Base-by-base conservation (phyloP, 345 rosid genomes). In the Linum usitatissimum region DNA sequence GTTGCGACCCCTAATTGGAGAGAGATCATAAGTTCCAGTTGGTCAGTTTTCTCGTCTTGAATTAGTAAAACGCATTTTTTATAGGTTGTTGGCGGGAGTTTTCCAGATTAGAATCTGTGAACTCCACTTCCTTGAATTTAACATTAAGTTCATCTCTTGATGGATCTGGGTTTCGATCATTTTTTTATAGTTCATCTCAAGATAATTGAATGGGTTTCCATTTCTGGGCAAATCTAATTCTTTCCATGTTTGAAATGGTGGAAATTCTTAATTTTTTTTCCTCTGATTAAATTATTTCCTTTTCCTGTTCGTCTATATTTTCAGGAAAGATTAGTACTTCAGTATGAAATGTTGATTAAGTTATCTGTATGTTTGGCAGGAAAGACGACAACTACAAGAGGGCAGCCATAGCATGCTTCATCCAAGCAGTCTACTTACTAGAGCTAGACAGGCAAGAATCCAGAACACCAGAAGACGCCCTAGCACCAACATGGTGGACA, bases 401-500 rank as follows among this genome's bases (percentile, higher is more conserved):
- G 71, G 78, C 96, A 0, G 96, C 90, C 18, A 77, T 90, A 57
- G 92, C 97, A 19, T 93, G 97, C 74, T 87, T 93, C 83, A 86
- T 93, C 59, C 97, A 93, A 86, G 92, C 87, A 45, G 95, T 90
- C 4, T 90, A 93, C 79, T 67, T 93, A 65, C 92, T 90, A 14
- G 97, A 93, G 74, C 75, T 86, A 51, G 99, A 93, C 74, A 83
- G 95, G 73, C 99, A 90, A 64, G 97, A 93, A 70, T 86, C 70
- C 56, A 73, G 84, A 66, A 74, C 78, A 14, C 79, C 75, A 67
- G 83, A 82, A 70, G 81, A 66, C 34, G 85, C 87, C 2, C 95
- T 90, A 3, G 97, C 99, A 5, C 92, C 97, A 0, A 90, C 86
- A 73, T 93, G 99, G 97, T 90, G 97, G 96, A 70, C 76, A 20